A percentile compares a stretch with the other conserved stretches of the same genome.
phyloP scores from a whole-genome alignment of 257 asterid genomes.

The Solanum raphanifolium region DNA sequence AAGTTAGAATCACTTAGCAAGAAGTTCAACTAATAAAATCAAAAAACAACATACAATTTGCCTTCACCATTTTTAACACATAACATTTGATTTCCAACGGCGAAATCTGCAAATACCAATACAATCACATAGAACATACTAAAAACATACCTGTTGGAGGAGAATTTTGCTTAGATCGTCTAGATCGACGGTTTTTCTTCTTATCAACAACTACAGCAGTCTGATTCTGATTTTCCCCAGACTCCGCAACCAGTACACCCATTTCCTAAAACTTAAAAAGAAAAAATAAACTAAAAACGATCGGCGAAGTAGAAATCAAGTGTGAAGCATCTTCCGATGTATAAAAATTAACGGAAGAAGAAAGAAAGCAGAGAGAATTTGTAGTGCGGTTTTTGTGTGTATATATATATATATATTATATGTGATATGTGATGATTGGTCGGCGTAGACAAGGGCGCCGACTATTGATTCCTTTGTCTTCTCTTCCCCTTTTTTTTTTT shows the following conservation, averaged over 20 bases:
- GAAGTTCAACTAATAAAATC: background rate
- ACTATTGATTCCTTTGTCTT: conserved; percentile 14
- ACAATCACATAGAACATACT: background rate
- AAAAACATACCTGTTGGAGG: conserved; percentile 14
- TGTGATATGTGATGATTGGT: conserved; percentile 15
- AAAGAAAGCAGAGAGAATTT: background rate
- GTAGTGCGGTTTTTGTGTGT: background rate
- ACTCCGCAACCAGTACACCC: conserved; percentile 15
- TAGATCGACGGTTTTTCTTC: conserved; percentile 46
- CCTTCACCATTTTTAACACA: background rate
- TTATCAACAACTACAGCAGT: conserved; percentile 4
- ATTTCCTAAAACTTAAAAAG: background rate
- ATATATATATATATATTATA: no score
- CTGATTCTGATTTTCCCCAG: conserved; percentile 4
- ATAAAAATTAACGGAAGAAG: conserved; percentile 15
- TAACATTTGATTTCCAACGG: background rate
- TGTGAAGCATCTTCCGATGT: conserved; percentile 18
- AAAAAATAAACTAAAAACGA: background rate
- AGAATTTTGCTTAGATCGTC: conserved; percentile 32
- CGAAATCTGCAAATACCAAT: background rate
- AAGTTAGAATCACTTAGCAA: background rate
- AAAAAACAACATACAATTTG: background rate
- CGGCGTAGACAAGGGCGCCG: conserved; percentile 32
- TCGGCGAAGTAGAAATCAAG: background rate
- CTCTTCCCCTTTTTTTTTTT: background rate